Conservation (phyloP, 768 basidiomycete genomes). For the Agaricus sinodeliciosus region DNA sequence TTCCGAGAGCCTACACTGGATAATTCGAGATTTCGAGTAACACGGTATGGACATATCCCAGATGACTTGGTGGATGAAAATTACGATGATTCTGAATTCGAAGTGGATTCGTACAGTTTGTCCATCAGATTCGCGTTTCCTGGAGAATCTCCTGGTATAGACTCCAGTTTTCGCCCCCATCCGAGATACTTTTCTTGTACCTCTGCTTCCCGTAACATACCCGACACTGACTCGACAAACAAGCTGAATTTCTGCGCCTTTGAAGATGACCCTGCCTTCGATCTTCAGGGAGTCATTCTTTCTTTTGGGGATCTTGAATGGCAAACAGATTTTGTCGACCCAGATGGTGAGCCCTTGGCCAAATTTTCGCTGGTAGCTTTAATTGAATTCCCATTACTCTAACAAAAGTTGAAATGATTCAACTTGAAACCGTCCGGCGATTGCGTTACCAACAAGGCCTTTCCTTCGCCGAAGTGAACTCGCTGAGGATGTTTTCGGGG, state of each 20-base stretch:
- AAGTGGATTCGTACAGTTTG: not conserved
- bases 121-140: not conserved
- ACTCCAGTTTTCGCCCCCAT: constrained; percentile 10
- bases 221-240: not conserved
- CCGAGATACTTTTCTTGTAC: constrained; percentile 42
- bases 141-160: not conserved
- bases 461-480: constrained; percentile 29
- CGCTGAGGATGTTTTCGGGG: constrained; percentile 14
- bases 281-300: constrained; percentile 19
- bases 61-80: not conserved
- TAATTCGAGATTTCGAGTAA: not conserved
- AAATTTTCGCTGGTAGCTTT: not conserved
- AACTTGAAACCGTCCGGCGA: constrained; percentile 35
- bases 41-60: not conserved
- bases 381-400: not conserved
- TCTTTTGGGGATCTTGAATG: constrained; percentile 21
- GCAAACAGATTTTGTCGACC: constrained; percentile 37
- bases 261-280: constrained; percentile 39
- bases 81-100: not conserved
- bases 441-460: constrained; percentile 26
- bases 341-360: constrained; percentile 35
- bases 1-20: not conserved
- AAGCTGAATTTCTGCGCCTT: constrained; percentile 34
- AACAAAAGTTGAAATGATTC: constrained; percentile 39
- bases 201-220: constrained; percentile 28